Evolutionary conservation across 805 yeast species (phyloP).

Genomic region (Candida loeiensis): DNA sequence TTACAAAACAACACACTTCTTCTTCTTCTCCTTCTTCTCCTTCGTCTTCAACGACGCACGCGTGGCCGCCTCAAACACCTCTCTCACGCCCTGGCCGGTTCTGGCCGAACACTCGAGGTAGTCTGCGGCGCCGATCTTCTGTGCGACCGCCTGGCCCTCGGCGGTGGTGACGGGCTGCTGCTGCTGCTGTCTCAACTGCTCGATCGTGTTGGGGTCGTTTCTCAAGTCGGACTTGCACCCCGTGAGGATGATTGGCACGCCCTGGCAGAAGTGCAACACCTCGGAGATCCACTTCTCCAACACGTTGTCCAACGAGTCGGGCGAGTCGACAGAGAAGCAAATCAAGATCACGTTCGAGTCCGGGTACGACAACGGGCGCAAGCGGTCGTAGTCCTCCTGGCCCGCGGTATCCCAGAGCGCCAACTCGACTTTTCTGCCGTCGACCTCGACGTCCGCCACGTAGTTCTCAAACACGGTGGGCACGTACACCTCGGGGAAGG

Average conservation of each 20-base stretch:
- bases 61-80: conserved; percentile 28
- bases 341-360: conserved; percentile 35
- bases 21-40: conserved; percentile 27
- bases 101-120: conserved; percentile 36
- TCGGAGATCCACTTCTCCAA: conserved; percentile 44
- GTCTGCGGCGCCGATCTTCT: conserved; percentile 27
- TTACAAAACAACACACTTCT: conserved; percentile 28
- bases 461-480: conserved; percentile 84
- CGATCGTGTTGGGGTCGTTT: conserved; percentile 25
- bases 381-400: conserved; percentile 81
- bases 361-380: conserved; percentile 42
- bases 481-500: conserved; percentile 30
- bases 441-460: conserved; percentile 85
- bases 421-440: conserved; percentile 51
- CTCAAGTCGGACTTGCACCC: conserved; percentile 38
- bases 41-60: conserved; percentile 29
- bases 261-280: conserved; percentile 35
- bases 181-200: conserved; percentile 22
- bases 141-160: conserved; percentile 29
- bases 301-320: conserved; percentile 31
- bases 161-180: conserved; percentile 22
- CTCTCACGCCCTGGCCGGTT: conserved; percentile 31
- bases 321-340: conserved; percentile 35
- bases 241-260: conserved; percentile 32
- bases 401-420: conserved; percentile 62